Evolutionary conservation across 2,329 filamentous ascomycete genomes (phyloP), one percentile per base, ranked within the genome.

Genomic region (Cercospora sp.): DNA sequence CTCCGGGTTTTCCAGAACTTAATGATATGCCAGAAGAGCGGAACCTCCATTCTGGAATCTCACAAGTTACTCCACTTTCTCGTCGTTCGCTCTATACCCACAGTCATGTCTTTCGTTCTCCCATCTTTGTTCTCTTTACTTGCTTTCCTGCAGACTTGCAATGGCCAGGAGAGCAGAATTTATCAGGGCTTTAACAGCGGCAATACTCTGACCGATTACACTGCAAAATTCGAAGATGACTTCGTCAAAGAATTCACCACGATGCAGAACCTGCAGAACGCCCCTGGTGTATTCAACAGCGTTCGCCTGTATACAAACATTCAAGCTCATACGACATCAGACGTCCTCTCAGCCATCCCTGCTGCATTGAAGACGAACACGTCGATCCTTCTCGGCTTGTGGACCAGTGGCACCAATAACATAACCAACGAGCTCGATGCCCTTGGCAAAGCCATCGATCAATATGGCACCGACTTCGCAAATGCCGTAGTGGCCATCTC

Each of bases 401-500:
- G 36, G 36, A 42, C 36, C 36, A 42, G 36, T 42, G 36, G 36
- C 36, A 42, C 0, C 16, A 42, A 42, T 7, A 42, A 42, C 16
- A 42, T 42, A 6, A 42, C 36, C 16, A 42, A 42, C 36, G 36
- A 42, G 36, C 36, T 42, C 16, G 36, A n/a, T n/a, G 36, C 36
- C 13, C 36, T 42, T 3, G 36, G 36, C 2, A 42, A 42, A 42
- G 36, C 36, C 6, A 42, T 42, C 36, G 36, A 42, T 9, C 5
- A 42, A n/a, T 42, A 42, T 16, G 36, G 36, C 36, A n/a, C 16
- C 1, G 36, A n/a, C 36, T 42, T 96, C 75, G 85, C 73, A 16
- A 63, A 70, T 30, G 68, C 91, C 20, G 88, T 96, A 48, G 90
- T 89, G 28, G 48, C 91, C 77, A 94, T 97, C 80, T 94, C 92